Evolutionary conservation across 495 filamentous ascomycete genomes (phyloP), one percentile per base, ranked within the genome.

Genomic region (Hypoxylon fuscum): DNA sequence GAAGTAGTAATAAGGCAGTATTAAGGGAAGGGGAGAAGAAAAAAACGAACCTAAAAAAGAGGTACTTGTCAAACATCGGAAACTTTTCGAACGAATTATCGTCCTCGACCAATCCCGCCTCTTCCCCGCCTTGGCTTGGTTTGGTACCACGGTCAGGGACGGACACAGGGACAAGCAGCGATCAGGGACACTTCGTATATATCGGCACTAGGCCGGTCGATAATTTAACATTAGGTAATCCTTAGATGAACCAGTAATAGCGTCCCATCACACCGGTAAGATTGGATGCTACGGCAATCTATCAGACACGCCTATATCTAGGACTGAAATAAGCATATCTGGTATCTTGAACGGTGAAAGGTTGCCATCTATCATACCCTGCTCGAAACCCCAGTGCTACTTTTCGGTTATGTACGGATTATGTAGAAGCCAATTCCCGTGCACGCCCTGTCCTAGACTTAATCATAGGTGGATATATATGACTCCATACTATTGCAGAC

Each of bases 71-170:
- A 35, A 43, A 43, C 18, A 48, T 46, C 52, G 52, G 57, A 56
- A 49, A 38, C 60, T 66, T 62, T 62, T 59, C 20, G 40, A 56
- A 41, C 40, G 38, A 50, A 59, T 52, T 47, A 41, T 25, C 41
- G n/a, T 18, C 25, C 12, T 48, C 29, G 44, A n/a, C 60, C 43
- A 64, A 58, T 64, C 55, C 61, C 61, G 43, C 49, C 38, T 25
- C 43, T 58, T 55, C 61, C 61, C 61, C 61, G 61, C 61, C 61
- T 50, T 54, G 20, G 35, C 53, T n/a, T n/a, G n/a, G n/a, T n/a
- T n/a, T 50, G 17, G 59, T 15, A 27, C 2, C 7, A 27, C 2
- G 31, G 31, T 34, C n/a, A n/a, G n/a, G n/a, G n/a, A n/a, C n/a
- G n/a, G n/a, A n/a, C n/a, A n/a, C n/a, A n/a, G n/a, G n/a, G n/a